These are phyloP conservation scores for Fusarium newnesense DNA, from an alignment of 2,329 filamentous ascomycete genomes.

Conservation along the genomic window DNA sequence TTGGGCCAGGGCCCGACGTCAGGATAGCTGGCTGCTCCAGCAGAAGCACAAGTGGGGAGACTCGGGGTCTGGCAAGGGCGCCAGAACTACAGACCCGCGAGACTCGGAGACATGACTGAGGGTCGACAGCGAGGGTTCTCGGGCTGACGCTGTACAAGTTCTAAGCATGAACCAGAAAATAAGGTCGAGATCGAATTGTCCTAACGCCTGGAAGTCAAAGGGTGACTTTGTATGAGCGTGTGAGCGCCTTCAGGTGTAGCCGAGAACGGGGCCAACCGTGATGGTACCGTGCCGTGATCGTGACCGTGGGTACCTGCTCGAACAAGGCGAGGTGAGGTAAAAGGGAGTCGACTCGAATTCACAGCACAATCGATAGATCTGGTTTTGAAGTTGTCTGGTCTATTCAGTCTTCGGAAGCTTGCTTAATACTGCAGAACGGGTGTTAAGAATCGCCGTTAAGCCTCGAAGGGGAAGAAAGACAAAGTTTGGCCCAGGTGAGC, in stretches of 20 bases:
- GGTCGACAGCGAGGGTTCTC: conserved; percentile 44
- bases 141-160: conserved; percentile 38
- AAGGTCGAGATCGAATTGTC: conserved; percentile 5
- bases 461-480: conserved; percentile 38
- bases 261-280: conserved; percentile 27
- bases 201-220: conserved; percentile 20
- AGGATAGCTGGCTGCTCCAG: conserved; percentile 28
- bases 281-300: conserved; percentile 23
- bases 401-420: conserved; percentile 2
- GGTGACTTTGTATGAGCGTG: conserved; percentile 10
- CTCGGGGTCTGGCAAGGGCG: conserved; percentile 56
- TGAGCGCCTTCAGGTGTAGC: conserved; percentile 18
- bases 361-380: conserved; percentile 3
- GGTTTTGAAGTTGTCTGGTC: background rate
- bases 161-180: conserved; percentile 10
- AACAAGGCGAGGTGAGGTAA: conserved; percentile 1
- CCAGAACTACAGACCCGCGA: conserved; percentile 59
- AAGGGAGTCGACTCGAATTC: conserved; percentile 10
- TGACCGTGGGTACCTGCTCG: conserved; percentile 31
- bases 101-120: conserved; percentile 59
- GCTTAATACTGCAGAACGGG: conserved; percentile 11
- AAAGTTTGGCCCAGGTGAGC: conserved; percentile 42
- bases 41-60: conserved; percentile 42
- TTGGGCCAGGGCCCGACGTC: conserved; percentile 27
- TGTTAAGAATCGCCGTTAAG: conserved; percentile 39